A percentile compares a stretch with the other conserved stretches of the same genome.
Conservation (phyloP, 345 rosid species). For the Zanthoxylum bungeanum region DNA sequence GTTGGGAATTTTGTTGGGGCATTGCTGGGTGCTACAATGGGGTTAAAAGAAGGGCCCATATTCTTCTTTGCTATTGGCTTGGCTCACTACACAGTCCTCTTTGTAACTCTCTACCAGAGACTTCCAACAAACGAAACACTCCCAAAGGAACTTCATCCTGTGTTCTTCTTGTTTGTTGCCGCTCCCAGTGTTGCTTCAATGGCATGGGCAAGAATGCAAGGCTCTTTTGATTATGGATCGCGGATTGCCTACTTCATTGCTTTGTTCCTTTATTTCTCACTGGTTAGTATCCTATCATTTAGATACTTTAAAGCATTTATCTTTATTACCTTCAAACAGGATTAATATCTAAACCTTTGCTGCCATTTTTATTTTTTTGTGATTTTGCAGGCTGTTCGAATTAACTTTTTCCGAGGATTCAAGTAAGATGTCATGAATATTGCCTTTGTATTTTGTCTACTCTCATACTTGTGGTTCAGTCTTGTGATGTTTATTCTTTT, state of each 20-base stretch:
- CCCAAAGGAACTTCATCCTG: conserved; percentile 94
- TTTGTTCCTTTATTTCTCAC: conserved; percentile 78
- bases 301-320: not conserved
- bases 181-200: conserved; percentile 87
- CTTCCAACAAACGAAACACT: conserved; percentile 86
- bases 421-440: conserved; percentile 33
- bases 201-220: conserved; percentile 82
- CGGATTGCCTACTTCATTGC: conserved; percentile 84
- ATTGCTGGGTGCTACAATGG: conserved; percentile 85
- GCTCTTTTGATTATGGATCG: conserved; percentile 69
- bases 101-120: conserved; percentile 91
- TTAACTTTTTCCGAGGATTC: conserved; percentile 78
- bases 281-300: conserved; percentile 39
- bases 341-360: not conserved
- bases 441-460: not conserved
- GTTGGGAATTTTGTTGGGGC: conserved; percentile 95
- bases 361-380: not conserved
- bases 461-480: not conserved
- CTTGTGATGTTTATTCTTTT: not conserved
- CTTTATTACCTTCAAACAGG: not conserved
- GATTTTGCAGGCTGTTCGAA: conserved; percentile 64
- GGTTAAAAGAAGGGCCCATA: conserved; percentile 83
- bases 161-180: conserved; percentile 87
- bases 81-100: conserved; percentile 79
- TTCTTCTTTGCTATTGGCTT: conserved; percentile 86